Percentiles rank a stretch among this genome's conserved stretches.
Conservation (phyloP, 2,329 filamentous ascomycete species). For the Orbilia ellipsospora region DNA sequence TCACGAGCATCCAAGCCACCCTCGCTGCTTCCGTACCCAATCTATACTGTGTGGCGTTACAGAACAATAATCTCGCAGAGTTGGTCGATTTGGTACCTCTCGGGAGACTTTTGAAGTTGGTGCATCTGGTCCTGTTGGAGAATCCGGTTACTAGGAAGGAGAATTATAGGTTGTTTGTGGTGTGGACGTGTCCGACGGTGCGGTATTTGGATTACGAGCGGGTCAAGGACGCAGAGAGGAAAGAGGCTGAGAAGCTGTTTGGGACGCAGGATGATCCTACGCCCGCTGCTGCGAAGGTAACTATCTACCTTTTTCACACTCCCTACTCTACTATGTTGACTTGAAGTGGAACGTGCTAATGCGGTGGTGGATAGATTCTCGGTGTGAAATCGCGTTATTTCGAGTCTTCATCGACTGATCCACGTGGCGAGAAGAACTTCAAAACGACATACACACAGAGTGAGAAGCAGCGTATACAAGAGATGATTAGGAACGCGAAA, state of each 20-base stretch:
- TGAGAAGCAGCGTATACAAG: slow-evolving; percentile 85
- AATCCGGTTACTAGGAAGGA: slow-evolving; percentile 94
- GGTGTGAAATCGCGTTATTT: slow-evolving; percentile 83
- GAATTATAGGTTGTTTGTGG: slow-evolving; percentile 91
- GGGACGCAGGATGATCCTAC: slow-evolving; percentile 82
- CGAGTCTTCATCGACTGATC: slow-evolving; percentile 66
- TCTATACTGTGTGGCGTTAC: slow-evolving; percentile 82
- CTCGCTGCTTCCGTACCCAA: slow-evolving; percentile 82
- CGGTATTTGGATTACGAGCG: slow-evolving; percentile 93
- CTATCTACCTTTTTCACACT: not conserved
- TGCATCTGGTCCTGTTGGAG: slow-evolving; percentile 82
- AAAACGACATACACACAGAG: slow-evolving; percentile 86
- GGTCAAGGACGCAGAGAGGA: slow-evolving; percentile 85
- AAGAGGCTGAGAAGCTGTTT: slow-evolving; percentile 81
- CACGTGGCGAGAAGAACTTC: slow-evolving; percentile 71
- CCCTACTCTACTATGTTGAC: not conserved
- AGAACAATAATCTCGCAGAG: slow-evolving; percentile 83
- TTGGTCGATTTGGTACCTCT: slow-evolving; percentile 89
- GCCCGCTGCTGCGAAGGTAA: slow-evolving; percentile 77
- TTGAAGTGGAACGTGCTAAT: not conserved
- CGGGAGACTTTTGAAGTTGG: slow-evolving; percentile 74
- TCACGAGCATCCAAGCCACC: slow-evolving; percentile 80
- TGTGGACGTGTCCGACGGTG: slow-evolving; percentile 85
- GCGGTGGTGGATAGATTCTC: slow-evolving; percentile 72
- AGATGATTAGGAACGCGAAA: slow-evolving; percentile 87